Percentiles rank a stretch among this genome's conserved stretches.
phyloP scores from a whole-genome alignment of 1,139 yeast genomes.

The Saccharomycopsis hybrid region DNA sequence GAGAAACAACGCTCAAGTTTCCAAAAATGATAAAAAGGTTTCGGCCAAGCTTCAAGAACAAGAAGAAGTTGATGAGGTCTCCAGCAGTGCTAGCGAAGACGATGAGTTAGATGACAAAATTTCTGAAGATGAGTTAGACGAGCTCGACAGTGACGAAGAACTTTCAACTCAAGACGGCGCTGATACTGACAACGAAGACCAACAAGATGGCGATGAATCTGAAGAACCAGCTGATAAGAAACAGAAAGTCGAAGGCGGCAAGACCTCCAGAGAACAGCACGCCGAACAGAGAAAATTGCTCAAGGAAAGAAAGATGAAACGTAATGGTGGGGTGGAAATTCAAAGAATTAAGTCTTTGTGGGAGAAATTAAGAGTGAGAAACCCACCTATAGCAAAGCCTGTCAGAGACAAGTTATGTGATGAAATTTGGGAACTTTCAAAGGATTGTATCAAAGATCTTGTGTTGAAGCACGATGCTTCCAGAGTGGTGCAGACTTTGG shows the following conservation, averaged over 20 bases:
- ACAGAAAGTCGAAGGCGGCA: conserved; percentile 25
- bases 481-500: conserved; percentile 88
- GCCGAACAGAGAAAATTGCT: conserved; percentile 76
- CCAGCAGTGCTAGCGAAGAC: neutral
- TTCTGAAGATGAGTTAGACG: conserved; percentile 21
- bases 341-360: conserved; percentile 81
- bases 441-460: conserved; percentile 72
- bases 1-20: conserved; percentile 1
- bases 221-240: conserved; percentile 24
- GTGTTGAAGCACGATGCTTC: conserved; percentile 96
- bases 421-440: conserved; percentile 79
- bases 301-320: conserved; percentile 77
- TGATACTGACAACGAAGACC: conserved; percentile 27
- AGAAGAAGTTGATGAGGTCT: neutral
- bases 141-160: conserved; percentile 28
- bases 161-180: conserved; percentile 23
- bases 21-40: conserved; percentile 2
- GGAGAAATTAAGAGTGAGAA: conserved; percentile 86
- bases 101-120: conserved; percentile 1
- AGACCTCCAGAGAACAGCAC: conserved; percentile 63
- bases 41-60: neutral
- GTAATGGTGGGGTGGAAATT: conserved; percentile 81
- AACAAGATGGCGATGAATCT: conserved; percentile 26
- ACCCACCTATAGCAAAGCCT: conserved; percentile 72
- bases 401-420: conserved; percentile 73